These are phyloP conservation scores for Colletotrichum sp. DNA, from an alignment of 2,329 filamentous ascomycete species.

Conservation along the genomic window DNA sequence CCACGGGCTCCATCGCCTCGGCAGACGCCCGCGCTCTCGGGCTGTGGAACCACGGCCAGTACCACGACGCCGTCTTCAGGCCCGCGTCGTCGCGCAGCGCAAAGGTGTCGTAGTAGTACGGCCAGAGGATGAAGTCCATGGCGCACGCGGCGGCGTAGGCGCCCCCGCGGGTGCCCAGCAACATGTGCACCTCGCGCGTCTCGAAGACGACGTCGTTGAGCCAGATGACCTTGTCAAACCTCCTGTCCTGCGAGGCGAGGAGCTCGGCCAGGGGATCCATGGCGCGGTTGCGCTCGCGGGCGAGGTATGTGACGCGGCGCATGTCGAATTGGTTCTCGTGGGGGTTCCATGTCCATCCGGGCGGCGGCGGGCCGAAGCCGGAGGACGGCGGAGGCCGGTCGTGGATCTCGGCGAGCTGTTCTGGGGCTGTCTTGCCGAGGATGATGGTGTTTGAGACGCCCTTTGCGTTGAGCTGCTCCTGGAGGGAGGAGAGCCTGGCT, in stretches of 20 bases:
- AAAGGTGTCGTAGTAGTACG: constrained; percentile 40
- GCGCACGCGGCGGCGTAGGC: constrained; percentile 66
- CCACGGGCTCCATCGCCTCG: constrained; percentile 55
- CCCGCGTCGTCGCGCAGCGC: constrained; percentile 61
- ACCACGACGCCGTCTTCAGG: constrained; percentile 53
- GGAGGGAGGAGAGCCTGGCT: constrained; percentile 28
- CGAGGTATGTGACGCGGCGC: constrained; percentile 71
- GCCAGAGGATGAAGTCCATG: constrained; percentile 60
- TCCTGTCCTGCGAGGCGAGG: constrained; percentile 37
- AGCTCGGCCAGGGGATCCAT: constrained; percentile 61
- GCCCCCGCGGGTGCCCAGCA: constrained; percentile 59
- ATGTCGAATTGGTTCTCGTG: constrained; percentile 57
- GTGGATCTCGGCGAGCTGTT: constrained; percentile 62
- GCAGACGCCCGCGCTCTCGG: constrained; percentile 44
- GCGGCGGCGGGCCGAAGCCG: constrained; percentile 39
- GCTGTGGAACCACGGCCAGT: constrained; percentile 66
- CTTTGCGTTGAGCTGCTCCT: constrained; percentile 45
- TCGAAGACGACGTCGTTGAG: constrained; percentile 67
- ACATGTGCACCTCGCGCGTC: constrained; percentile 52
- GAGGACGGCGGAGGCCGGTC: constrained; percentile 31
- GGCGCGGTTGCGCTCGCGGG: constrained; percentile 66
- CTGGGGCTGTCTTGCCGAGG: constrained; percentile 57
- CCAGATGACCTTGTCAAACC: constrained; percentile 63
- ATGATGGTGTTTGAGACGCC: constrained; percentile 60
- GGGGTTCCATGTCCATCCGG: constrained; percentile 67